A percentile compares a stretch with the other conserved stretches of the same genome.
Conservation (phyloP, 2,329 filamentous ascomycete genomes). For the Thelonectria blattea region DNA sequence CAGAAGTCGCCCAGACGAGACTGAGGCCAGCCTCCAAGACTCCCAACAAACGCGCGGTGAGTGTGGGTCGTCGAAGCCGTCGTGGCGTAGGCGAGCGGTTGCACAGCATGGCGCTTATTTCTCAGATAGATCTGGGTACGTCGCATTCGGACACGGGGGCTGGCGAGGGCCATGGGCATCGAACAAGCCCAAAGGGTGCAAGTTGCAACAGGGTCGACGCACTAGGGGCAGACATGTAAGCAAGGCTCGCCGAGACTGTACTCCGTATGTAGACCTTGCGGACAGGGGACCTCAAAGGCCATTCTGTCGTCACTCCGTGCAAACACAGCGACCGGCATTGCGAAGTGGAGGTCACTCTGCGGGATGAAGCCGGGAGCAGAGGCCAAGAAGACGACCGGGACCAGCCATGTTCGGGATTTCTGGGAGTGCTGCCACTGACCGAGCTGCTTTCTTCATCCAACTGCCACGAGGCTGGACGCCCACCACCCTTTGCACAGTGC, state of each 20-base stretch:
- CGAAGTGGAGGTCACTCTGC: constrained; percentile 10
- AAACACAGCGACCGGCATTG: constrained; percentile 4
- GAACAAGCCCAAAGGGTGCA: constrained; percentile 10
- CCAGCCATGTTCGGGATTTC: constrained; percentile 16
- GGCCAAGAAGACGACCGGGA: constrained; percentile 9
- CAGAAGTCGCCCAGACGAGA: constrained; percentile 18
- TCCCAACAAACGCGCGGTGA: constrained; percentile 22
- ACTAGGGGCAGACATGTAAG: constrained; percentile 28
- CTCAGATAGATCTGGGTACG: constrained; percentile 22
- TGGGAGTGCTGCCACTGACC: constrained; percentile 12
- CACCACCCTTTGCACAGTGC: constrained; percentile 4
- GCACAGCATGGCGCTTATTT: constrained; percentile 30
- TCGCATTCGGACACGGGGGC: constrained; percentile 17
- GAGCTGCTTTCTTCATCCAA: constrained; percentile 10
- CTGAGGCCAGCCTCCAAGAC: constrained; percentile 19
- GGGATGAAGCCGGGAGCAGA: constrained; percentile 9
- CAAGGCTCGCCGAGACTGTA: constrained; percentile 15
- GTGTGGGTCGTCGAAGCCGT: constrained; percentile 17
- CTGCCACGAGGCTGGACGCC: constrained; percentile 20
- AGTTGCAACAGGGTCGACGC: constrained; percentile 23
- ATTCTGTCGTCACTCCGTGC: constrained; percentile 7
- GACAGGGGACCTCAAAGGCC: constrained; percentile 27
- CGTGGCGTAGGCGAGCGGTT: constrained; percentile 33
- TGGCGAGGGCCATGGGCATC: background rate
- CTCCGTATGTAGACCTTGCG: constrained; percentile 15